Conservation (phyloP, 345 rosid species). For the Linum usitatissimum region DNA sequence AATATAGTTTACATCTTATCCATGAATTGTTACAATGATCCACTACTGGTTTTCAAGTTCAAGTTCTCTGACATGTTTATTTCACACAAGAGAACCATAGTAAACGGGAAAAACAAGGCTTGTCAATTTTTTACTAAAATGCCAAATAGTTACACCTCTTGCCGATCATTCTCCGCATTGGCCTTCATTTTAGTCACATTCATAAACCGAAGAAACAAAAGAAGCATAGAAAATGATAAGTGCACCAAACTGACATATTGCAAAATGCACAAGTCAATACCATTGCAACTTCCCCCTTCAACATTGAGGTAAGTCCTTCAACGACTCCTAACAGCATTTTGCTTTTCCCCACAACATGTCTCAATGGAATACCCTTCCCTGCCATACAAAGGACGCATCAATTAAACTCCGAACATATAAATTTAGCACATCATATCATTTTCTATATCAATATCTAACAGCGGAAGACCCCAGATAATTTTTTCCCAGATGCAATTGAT, state of each 20-base stretch:
- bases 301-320: constrained; percentile 87
- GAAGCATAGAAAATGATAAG: background rate
- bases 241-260: background rate
- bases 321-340: constrained; percentile 78
- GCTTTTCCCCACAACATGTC: constrained; percentile 84
- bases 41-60: background rate
- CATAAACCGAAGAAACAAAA: background rate
- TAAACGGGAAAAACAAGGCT: background rate
- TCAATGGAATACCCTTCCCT: constrained; percentile 71
- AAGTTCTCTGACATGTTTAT: background rate
- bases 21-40: background rate
- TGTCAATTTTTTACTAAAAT: background rate
- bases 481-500: background rate
- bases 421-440: background rate
- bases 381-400: constrained; percentile 9
- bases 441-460: background rate
- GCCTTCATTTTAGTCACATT: background rate
- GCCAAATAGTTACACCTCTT: background rate
- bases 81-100: background rate
- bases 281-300: constrained; percentile 92
- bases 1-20: background rate
- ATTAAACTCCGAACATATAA: background rate
- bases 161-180: background rate
- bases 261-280: constrained; percentile 27
- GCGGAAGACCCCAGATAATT: background rate